Percentiles rank a stretch among this genome's conserved stretches.
These are phyloP conservation scores for Austroboletus niveus DNA, from an alignment of 1,284 basidiomycete species.

Conservation along the genomic window DNA sequence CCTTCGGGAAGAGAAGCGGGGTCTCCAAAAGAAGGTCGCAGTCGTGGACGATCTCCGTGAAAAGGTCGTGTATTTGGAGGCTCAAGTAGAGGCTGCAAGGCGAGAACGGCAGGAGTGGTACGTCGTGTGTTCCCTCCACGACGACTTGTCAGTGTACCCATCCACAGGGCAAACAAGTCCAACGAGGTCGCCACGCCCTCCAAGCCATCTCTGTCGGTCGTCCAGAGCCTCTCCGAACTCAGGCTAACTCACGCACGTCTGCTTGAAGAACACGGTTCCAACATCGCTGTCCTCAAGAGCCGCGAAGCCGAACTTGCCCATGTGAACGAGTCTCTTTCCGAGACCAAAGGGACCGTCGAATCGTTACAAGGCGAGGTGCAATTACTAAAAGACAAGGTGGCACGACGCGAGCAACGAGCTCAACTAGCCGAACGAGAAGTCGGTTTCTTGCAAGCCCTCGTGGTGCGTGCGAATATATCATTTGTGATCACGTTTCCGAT, in stretches of 20 bases:
- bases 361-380: slow-evolving; percentile 39
- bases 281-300: slow-evolving; percentile 45
- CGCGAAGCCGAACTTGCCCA: slow-evolving; percentile 51
- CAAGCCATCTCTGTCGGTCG: slow-evolving; percentile 49
- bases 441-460: slow-evolving; percentile 58
- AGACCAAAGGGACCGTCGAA: slow-evolving; percentile 35
- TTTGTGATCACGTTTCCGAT: not conserved
- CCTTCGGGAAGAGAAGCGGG: slow-evolving; percentile 70
- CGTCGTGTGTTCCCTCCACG: slow-evolving; percentile 12
- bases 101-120: slow-evolving; percentile 57
- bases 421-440: slow-evolving; percentile 57
- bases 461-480: slow-evolving; percentile 42
- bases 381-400: slow-evolving; percentile 41
- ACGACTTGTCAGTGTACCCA: not conserved
- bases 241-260: slow-evolving; percentile 59
- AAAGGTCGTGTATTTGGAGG: slow-evolving; percentile 56
- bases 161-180: slow-evolving; percentile 40
- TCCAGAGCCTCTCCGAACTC: slow-evolving; percentile 54
- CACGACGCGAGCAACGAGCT: slow-evolving; percentile 45
- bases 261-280: slow-evolving; percentile 63
- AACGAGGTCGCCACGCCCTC: slow-evolving; percentile 38
- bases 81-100: slow-evolving; percentile 57
- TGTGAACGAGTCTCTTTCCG: slow-evolving; percentile 35
- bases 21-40: slow-evolving; percentile 55
- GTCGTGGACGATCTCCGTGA: slow-evolving; percentile 57